phyloP scores from a whole-genome alignment of 495 filamentous ascomycete species.

The Penicillium maclennaniae region DNA sequence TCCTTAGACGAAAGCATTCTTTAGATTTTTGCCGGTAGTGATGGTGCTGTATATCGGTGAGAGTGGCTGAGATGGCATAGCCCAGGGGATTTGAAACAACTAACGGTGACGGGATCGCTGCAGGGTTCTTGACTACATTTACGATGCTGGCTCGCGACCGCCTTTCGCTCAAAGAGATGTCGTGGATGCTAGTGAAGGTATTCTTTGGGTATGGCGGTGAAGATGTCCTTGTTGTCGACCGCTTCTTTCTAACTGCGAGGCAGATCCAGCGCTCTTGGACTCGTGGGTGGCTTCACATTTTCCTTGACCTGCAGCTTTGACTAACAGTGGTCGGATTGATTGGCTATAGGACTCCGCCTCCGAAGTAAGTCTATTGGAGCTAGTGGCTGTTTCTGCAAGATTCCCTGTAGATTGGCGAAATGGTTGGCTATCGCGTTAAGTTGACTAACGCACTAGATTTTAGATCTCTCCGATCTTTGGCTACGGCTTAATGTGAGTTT shows the following conservation, averaged over 20 bases:
- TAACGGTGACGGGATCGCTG: slow-evolving; percentile 23
- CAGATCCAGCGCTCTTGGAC: slow-evolving; percentile 73
- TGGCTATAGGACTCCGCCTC: slow-evolving; percentile 49
- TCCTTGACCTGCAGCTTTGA: slow-evolving; percentile 13
- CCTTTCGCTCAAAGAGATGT: slow-evolving; percentile 72
- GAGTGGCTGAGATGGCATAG: slow-evolving; percentile 16
- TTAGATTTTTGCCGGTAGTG: slow-evolving; percentile 88
- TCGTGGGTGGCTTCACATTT: slow-evolving; percentile 53
- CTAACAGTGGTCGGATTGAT: slow-evolving; percentile 45
- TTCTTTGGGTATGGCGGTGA: slow-evolving; percentile 58
- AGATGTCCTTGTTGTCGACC: slow-evolving; percentile 23
- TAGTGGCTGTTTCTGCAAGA: slow-evolving; percentile 34
- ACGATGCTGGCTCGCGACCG: slow-evolving; percentile 77
- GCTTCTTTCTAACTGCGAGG: slow-evolving; percentile 33
- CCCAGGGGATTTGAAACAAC: background rate
- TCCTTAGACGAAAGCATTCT: slow-evolving; percentile 74
- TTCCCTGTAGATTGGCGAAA: slow-evolving; percentile 32
- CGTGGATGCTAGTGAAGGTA: slow-evolving; percentile 83
- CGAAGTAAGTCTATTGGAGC: slow-evolving; percentile 36
- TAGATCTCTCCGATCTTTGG: slow-evolving; percentile 49
- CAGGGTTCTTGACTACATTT: slow-evolving; percentile 90
- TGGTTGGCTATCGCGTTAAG: slow-evolving; percentile 41
- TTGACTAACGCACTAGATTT: slow-evolving; percentile 38
- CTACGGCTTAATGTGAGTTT: slow-evolving; percentile 43
- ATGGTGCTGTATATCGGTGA: slow-evolving; percentile 71